Percentiles rank a stretch among this genome's conserved stretches.
These are phyloP conservation scores for Pugionium dolabratum DNA, from an alignment of 345 rosid genomes.

Conservation along the genomic window DNA sequence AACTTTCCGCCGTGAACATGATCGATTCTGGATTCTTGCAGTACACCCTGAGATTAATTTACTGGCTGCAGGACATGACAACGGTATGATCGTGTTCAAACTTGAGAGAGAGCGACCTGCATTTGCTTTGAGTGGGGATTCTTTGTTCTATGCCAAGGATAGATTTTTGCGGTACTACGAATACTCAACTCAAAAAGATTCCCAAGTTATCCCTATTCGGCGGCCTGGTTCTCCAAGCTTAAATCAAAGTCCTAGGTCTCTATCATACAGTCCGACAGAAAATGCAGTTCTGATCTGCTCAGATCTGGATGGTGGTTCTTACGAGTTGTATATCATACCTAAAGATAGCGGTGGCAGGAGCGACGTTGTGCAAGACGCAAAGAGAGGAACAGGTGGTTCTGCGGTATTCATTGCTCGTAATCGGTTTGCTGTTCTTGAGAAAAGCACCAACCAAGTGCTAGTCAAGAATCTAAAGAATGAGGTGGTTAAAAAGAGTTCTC, in stretches of 20 bases:
- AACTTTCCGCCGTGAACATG: slow-evolving; percentile 95
- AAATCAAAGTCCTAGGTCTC: slow-evolving; percentile 87
- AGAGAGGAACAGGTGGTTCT: slow-evolving; percentile 80
- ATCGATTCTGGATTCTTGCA: slow-evolving; percentile 92
- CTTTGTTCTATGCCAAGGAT: slow-evolving; percentile 80
- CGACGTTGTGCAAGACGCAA: slow-evolving; percentile 77
- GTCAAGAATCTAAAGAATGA: slow-evolving; percentile 90
- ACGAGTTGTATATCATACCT: slow-evolving; percentile 82
- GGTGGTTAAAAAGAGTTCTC: slow-evolving; percentile 73
- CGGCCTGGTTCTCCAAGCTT: slow-evolving; percentile 76
- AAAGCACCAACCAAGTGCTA: slow-evolving; percentile 78
- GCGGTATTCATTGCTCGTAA: slow-evolving; percentile 90
- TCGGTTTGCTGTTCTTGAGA: slow-evolving; percentile 95
- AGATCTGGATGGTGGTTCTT: slow-evolving; percentile 93
- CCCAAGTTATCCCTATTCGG: slow-evolving; percentile 83
- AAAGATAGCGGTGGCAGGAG: slow-evolving; percentile 79
- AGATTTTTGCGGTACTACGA: slow-evolving; percentile 81
- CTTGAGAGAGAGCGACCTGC: slow-evolving; percentile 97
- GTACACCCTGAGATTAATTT: slow-evolving; percentile 96
- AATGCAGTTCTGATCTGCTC: slow-evolving; percentile 89
- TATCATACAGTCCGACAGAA: slow-evolving; percentile 98
- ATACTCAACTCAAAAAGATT: slow-evolving; percentile 78
- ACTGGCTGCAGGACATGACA: slow-evolving; percentile 96
- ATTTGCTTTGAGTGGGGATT: slow-evolving; percentile 84
- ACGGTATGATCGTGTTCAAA: slow-evolving; percentile 96